phyloP scores from a whole-genome alignment of 345 rosid genomes.

The Melastoma malabathricum region DNA sequence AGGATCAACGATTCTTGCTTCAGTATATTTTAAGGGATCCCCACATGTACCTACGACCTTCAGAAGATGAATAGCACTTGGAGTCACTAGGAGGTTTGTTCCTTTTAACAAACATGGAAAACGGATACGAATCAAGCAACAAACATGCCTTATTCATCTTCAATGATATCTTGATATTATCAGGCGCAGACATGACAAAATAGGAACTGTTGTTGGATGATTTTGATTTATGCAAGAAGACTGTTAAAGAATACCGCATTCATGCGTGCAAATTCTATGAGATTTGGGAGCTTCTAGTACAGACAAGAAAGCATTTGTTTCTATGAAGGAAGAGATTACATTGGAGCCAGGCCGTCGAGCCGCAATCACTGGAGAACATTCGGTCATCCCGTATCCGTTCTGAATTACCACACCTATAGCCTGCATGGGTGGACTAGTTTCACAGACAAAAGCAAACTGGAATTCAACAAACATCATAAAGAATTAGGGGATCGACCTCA shows the following conservation, averaged over 20 bases:
- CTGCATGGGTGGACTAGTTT: conserved; percentile 20
- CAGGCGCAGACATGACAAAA: too few species aligned
- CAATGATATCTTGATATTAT: too few species aligned
- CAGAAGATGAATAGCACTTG: conserved; percentile 14
- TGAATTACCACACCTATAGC: conserved; percentile 75
- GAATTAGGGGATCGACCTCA: conserved; percentile 49
- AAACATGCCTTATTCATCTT: too few species aligned
- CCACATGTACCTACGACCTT: conserved; percentile 96
- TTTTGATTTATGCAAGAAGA: too few species aligned
- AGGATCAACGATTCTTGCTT: conserved; percentile 65
- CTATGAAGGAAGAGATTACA: conserved; percentile 25
- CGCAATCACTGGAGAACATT: conserved; percentile 79
- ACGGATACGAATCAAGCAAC: too few species aligned
- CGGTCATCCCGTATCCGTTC: conserved; percentile 92
- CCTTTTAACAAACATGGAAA: too few species aligned
- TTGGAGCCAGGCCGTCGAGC: conserved; percentile 48
- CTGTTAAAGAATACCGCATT: too few species aligned
- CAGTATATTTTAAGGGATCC: conserved; percentile 63
- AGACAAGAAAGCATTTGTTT: too few species aligned
- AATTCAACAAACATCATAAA: conserved; percentile 4
- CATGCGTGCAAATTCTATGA: background rate
- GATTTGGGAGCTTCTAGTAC: background rate
- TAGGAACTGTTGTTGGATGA: too few species aligned
- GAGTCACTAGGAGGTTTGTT: too few species aligned
- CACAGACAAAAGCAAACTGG: conserved; percentile 4